Conservation (phyloP, 768 basidiomycete species). For the Sarcomyxa edulis region DNA sequence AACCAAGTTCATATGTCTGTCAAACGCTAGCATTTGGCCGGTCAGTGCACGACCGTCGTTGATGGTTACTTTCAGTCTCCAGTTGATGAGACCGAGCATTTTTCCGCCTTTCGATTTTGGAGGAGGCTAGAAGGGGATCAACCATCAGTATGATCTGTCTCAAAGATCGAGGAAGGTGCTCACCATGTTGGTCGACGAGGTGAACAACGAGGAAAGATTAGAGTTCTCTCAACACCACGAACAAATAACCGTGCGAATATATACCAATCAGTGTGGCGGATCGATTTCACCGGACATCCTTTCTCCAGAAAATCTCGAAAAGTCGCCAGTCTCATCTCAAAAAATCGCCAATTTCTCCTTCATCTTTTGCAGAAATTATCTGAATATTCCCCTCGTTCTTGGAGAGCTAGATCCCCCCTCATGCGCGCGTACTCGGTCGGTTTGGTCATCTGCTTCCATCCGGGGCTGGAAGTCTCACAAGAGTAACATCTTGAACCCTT, state of each 20-base stretch:
- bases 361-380: no score
- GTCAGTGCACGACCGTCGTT: slow-evolving; percentile 95
- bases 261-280: no score
- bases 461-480: no score
- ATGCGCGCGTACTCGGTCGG: no score
- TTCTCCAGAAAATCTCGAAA: no score
- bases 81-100: slow-evolving; percentile 97
- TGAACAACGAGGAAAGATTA: slow-evolving; percentile 5
- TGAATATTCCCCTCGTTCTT: no score
- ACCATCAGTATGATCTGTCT: neutral
- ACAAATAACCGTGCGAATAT: slow-evolving; percentile 5
- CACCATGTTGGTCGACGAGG: slow-evolving; percentile 50
- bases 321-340: no score
- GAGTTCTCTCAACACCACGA: slow-evolving; percentile 3
- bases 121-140: slow-evolving; percentile 57
- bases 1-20: slow-evolving; percentile 99
- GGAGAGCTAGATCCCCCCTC: no score
- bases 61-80: slow-evolving; percentile 94
- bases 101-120: slow-evolving; percentile 98
- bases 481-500: no score
- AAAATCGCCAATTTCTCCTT: no score
- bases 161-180: slow-evolving; percentile 9
- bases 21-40: slow-evolving; percentile 99
- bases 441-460: no score
- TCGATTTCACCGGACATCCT: no score